Evolutionary conservation across 495 filamentous ascomycete species (phyloP), one percentile per base, ranked within the genome.

Genomic region (Rhypophila decipiens): DNA sequence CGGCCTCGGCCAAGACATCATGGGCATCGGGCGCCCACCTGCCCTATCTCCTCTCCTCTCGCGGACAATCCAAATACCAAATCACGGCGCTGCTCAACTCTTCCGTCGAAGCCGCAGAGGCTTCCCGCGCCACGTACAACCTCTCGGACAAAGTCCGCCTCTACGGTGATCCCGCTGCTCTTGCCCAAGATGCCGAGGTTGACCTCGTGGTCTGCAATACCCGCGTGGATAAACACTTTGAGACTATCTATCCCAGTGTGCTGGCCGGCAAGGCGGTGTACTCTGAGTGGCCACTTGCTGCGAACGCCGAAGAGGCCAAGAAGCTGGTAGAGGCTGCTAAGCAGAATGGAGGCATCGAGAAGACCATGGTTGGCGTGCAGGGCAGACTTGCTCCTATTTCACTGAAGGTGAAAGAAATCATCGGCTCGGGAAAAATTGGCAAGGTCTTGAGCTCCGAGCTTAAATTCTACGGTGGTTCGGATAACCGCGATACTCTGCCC

Each of bases 41-140:
- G 1, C 73, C 77, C 4, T 79, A 75, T 62, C 73, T 82, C 11
- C 59, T 73, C 21, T 73, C 70, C 1, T 20, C 53, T 0, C 45
- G 48, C 4, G 66, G 64, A 12, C 64, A 54, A 9, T 45, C 56
- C 18, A 65, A 75, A 8, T 84, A 77, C 58, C 51, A 69, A 22
- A 74, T 86, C 53, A 69, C 74, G 7, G 82, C 81, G 1, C 64
- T 87, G 5, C 71, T 75, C 53, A 85, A 82, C 60, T 76, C 76
- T 17, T 75, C 65, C 39, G 59, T 66, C 12, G 55, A 61, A 0
- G 65, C 73, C 5, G 77, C 82, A 0, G 51, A 69, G 44, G 59
- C 62, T 1, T 75, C 82, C 18, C 74, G 79, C 21, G 49, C 52
- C 27, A 43, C 56, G 5, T 77, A 72, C 59, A 52, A 63, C 3